These are phyloP conservation scores for Triangularia setosa DNA, from an alignment of 2,329 filamentous ascomycete species.

Conservation along the genomic window DNA sequence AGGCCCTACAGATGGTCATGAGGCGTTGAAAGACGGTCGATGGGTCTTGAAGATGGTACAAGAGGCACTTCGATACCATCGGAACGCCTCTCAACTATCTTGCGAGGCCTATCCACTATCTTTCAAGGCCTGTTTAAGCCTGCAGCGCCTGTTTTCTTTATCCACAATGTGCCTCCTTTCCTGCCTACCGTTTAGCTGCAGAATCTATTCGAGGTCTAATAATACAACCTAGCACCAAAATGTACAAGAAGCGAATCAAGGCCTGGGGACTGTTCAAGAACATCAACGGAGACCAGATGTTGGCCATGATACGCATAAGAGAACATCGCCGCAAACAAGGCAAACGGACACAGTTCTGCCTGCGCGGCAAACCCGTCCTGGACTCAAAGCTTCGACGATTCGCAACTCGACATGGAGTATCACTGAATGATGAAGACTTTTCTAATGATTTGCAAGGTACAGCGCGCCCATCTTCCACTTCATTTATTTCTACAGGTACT, in stretches of 20 bases:
- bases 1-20: no score
- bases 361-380: slow-evolving; percentile 11
- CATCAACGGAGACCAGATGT: slow-evolving; percentile 18
- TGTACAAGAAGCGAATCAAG: slow-evolving; percentile 25
- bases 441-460: neutral
- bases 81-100: no score
- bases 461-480: neutral
- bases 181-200: neutral
- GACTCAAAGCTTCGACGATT: slow-evolving; percentile 19
- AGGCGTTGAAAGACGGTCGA: no score
- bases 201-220: neutral
- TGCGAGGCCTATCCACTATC: no score
- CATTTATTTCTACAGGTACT: neutral
- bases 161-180: neutral
- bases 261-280: slow-evolving; percentile 25
- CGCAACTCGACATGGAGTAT: slow-evolving; percentile 5
- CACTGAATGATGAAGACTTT: neutral
- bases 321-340: slow-evolving; percentile 13
- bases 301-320: slow-evolving; percentile 20
- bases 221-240: slow-evolving; percentile 15
- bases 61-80: no score
- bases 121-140: neutral
- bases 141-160: neutral
- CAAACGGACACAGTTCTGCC: slow-evolving; percentile 20
- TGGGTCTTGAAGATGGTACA: no score